Evolutionary conservation across 352 stramenopile species (phyloP).

Genomic region (Globisporangium spinosum): DNA sequence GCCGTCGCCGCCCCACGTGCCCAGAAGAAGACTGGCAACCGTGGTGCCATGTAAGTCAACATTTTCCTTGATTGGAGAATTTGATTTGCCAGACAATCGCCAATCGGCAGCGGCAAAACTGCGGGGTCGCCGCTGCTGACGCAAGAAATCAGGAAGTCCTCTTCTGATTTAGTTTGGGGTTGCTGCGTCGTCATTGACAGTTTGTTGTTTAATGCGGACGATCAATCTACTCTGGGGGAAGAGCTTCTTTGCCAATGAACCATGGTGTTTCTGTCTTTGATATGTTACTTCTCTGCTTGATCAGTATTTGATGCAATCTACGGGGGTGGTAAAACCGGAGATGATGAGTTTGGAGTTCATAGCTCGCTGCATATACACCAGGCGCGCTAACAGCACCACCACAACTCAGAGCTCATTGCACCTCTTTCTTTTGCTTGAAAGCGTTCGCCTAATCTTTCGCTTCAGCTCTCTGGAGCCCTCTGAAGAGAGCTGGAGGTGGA

Average conservation of each 20-base stretch:
- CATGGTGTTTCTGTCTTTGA: neutral
- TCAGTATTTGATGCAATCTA: neutral
- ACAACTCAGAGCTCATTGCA: neutral
- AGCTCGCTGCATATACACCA: neutral
- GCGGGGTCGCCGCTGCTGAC: slow-evolving; percentile 7
- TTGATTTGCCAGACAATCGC: slow-evolving; percentile 7
- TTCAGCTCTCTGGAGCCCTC: neutral
- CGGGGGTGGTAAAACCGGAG: neutral
- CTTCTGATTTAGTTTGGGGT: slow-evolving; percentile 12
- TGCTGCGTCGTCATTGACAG: slow-evolving; percentile 3
- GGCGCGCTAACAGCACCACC: neutral
- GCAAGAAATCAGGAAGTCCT: slow-evolving; percentile 7
- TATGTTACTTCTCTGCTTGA: neutral
- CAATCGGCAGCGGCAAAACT: slow-evolving; percentile 6
- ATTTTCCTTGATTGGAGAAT: slow-evolving; percentile 12
- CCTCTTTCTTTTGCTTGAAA: neutral
- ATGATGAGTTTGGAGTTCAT: neutral
- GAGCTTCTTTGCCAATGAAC: slow-evolving; percentile 29
- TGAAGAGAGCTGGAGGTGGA: too few species aligned
- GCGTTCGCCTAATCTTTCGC: neutral
- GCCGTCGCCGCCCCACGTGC: slow-evolving; percentile 57
- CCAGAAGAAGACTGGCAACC: slow-evolving; percentile 90
- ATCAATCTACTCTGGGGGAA: slow-evolving; percentile 25
- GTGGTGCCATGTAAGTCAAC: slow-evolving; percentile 76
- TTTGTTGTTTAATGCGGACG: slow-evolving; percentile 12